Evolutionary conservation across 2,329 filamentous ascomycete genomes (phyloP), one percentile per base, ranked within the genome.

Genomic region (Colletotrichum filicis): DNA sequence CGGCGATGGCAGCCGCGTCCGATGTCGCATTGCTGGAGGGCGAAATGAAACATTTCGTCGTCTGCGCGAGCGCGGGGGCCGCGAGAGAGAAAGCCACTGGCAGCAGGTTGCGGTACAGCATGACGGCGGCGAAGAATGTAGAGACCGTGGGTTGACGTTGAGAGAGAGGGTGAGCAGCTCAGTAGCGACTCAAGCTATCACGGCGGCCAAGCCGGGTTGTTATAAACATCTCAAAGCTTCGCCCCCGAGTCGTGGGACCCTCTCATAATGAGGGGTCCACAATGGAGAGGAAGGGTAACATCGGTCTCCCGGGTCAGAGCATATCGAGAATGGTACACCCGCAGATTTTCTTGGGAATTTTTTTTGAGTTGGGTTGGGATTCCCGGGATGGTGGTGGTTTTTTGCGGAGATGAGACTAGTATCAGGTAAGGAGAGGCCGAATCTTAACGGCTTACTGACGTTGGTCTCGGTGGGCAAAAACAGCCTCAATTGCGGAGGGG

Each of bases 1-100:
- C 71, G 5, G 77, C 71, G 5, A 85, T 81, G 1, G 83, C 83
- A 9, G 80, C 78, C 1, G 83, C 82, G 75, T 86, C 84, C 64
- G 85, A 83, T 3, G 78, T 76, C 12, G 78, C 79, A 19, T 82
- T 80, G 62, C 83, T 80, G 12, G 83, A 83, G 24, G 80, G 78
- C 7, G 68, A 52, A 19, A 76, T 65, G 0, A 76, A 63, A 35
- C 75, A 76, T n/a, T 63, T 63, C 6, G 55, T 52, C 19, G 53
- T 55, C 42, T 46, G 55, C 5, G 66, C 55, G 16, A 49, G 42
- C 56, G 16, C 70, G 2, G 56, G 61, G 28, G 19, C 46, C 8
- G 60, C 70, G 19, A 73, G n/a, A 32, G 66, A 70, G 4, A 70
- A 7, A 9, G 67, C 70, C 22, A 73, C 28, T 7, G 70, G 42